Evolutionary conservation across 257 asterid species (phyloP).

Genomic region (Anisodus tanguticus): DNA sequence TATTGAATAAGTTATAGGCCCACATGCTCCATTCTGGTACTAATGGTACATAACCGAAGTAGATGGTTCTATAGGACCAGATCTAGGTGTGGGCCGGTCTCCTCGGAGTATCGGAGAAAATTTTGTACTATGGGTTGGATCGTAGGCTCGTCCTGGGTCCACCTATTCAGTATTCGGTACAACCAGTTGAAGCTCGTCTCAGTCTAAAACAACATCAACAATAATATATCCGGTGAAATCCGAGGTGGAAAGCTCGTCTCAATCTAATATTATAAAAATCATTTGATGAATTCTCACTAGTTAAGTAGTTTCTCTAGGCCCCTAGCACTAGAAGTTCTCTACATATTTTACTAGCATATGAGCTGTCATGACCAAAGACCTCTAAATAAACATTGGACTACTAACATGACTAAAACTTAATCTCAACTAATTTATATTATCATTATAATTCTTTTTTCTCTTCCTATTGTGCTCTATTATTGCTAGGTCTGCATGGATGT

Average conservation of each 20-base stretch:
- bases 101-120: too few relatives aligned
- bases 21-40: conserved; percentile 13
- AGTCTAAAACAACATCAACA: too few relatives aligned
- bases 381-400: neutral
- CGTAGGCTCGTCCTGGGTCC: neutral
- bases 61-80: neutral
- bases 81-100: neutral
- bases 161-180: too few relatives aligned
- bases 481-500: too few relatives aligned
- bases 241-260: too few relatives aligned
- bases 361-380: neutral
- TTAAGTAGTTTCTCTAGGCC: neutral
- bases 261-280: neutral
- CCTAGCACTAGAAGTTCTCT: neutral
- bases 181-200: too few relatives aligned
- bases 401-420: neutral
- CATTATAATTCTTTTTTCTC: neutral
- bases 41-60: neutral
- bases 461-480: too few relatives aligned
- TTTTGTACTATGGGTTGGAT: neutral
- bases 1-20: neutral
- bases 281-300: too few relatives aligned
- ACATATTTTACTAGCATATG: neutral
- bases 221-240: too few relatives aligned
- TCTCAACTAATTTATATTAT: neutral